A percentile compares a stretch with the other conserved stretches of the same genome.
phyloP scores from a whole-genome alignment of 2,329 filamentous ascomycete species.

The Emergomyces pasteurianus region DNA sequence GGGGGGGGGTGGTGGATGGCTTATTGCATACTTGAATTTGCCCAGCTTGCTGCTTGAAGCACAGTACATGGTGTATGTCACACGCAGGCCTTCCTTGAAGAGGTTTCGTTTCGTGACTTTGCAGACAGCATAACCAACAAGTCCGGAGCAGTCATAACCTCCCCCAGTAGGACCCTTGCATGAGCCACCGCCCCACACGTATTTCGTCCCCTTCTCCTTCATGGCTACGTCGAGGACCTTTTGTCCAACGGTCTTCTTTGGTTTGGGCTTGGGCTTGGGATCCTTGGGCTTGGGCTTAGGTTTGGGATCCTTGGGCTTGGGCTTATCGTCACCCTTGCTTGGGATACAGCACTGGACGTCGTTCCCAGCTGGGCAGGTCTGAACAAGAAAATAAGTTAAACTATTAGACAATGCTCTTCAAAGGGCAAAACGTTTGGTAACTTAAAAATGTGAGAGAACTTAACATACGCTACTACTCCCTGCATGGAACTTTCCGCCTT shows the following conservation, averaged over 20 bases:
- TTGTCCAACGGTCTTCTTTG: slow-evolving; percentile 16
- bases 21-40: slow-evolving; percentile 14
- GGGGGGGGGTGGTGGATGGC: neutral
- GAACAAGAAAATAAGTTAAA: no score
- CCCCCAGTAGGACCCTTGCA: slow-evolving; percentile 17
- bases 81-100: slow-evolving; percentile 15
- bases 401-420: no score
- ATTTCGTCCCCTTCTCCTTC: slow-evolving; percentile 33
- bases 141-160: slow-evolving; percentile 20
- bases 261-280: neutral
- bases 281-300: neutral
- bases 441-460: no score
- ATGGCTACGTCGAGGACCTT: slow-evolving; percentile 37
- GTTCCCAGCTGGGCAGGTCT: slow-evolving; percentile 1
- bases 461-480: neutral
- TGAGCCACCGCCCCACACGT: slow-evolving; percentile 19
- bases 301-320: neutral
- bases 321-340: neutral
- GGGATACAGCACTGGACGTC: slow-evolving; percentile 5
- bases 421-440: no score
- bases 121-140: slow-evolving; percentile 19
- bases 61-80: slow-evolving; percentile 18
- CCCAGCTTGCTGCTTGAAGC: slow-evolving; percentile 11
- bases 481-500: neutral
- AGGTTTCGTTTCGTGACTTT: slow-evolving; percentile 19